phyloP scores from a whole-genome alignment of 768 basidiomycete genomes.

The Thelephora aurantiotincta region DNA sequence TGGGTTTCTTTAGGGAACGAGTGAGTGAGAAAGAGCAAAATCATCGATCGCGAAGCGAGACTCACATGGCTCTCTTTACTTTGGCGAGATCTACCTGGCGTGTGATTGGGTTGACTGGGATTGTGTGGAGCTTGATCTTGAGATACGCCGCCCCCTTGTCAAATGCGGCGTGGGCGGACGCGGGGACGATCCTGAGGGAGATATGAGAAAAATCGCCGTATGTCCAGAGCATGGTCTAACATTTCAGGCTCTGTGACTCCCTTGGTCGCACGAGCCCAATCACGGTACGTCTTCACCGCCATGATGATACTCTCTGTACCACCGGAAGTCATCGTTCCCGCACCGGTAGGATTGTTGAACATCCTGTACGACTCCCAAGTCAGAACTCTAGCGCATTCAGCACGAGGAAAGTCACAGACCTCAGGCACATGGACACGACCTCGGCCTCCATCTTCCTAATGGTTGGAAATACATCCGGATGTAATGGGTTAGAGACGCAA shows the following conservation, averaged over 20 bases:
- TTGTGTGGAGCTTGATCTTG: conserved; percentile 75
- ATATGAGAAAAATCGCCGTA: not conserved
- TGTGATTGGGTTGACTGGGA: conserved; percentile 68
- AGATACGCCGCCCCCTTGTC: conserved; percentile 87
- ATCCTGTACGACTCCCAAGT: conserved; percentile 17
- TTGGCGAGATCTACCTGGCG: conserved; percentile 65
- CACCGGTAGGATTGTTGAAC: conserved; percentile 76
- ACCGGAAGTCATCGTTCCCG: conserved; percentile 88
- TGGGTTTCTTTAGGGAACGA: conserved; percentile 38
- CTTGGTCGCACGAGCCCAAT: conserved; percentile 78
- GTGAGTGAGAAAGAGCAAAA: conserved; percentile 3
- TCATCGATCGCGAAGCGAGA: conserved; percentile 6
- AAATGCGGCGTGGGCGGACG: conserved; percentile 87
- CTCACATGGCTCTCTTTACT: conserved; percentile 81
- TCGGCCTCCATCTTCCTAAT: conserved; percentile 97
- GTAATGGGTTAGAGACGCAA: conserved; percentile 78
- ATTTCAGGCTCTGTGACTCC: conserved; percentile 90
- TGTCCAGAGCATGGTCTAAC: conserved; percentile 21
- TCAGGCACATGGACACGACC: conserved; percentile 76
- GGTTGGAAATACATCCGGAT: conserved; percentile 88
- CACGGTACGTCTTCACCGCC: conserved; percentile 88
- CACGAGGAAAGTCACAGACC: conserved; percentile 7
- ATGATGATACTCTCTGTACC: conserved; percentile 96
- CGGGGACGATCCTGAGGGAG: conserved; percentile 55
- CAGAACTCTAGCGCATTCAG: not conserved